Percentiles rank a stretch among this genome's conserved stretches.
Evolutionary conservation across 352 stramenopile species (phyloP).

Genomic region (Pythium rhizo-oryzae): DNA sequence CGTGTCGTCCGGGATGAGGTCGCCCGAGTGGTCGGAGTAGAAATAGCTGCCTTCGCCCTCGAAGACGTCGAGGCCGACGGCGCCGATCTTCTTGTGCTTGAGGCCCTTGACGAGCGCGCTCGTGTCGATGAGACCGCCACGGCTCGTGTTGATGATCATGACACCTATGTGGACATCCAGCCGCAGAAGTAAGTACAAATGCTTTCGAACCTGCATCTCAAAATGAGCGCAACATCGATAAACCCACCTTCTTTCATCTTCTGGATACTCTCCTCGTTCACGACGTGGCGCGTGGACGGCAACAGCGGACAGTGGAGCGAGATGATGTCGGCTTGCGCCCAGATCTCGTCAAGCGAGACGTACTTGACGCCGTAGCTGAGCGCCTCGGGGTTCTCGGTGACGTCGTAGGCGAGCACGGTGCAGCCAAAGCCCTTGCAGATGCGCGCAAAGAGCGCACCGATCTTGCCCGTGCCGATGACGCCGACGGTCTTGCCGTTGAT

Average conservation of each 20-base stretch:
- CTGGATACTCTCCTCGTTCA: slow-evolving; percentile 78
- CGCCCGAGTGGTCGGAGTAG: slow-evolving; percentile 73
- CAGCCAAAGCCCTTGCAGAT: slow-evolving; percentile 39
- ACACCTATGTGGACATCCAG: slow-evolving; percentile 32
- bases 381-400: slow-evolving; percentile 54
- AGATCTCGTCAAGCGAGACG: slow-evolving; percentile 65
- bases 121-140: slow-evolving; percentile 87
- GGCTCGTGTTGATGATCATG: slow-evolving; percentile 92
- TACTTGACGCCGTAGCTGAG: slow-evolving; percentile 51
- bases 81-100: slow-evolving; percentile 75
- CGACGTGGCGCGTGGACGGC: slow-evolving; percentile 78
- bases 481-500: slow-evolving; percentile 73
- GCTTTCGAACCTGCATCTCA: neutral
- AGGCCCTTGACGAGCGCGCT: slow-evolving; percentile 78
- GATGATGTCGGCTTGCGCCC: slow-evolving; percentile 81
- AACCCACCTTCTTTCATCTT: slow-evolving; percentile 80
- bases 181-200: too few species aligned
- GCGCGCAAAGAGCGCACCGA: slow-evolving; percentile 52
- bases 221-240: neutral
- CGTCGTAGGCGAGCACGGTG: slow-evolving; percentile 67
- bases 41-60: slow-evolving; percentile 79
- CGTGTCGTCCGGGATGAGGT: slow-evolving; percentile 66
- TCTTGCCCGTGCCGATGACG: slow-evolving; percentile 64
- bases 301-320: slow-evolving; percentile 88
- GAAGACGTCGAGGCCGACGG: slow-evolving; percentile 90